Evolutionary conservation across 495 filamentous ascomycete genomes (phyloP), one percentile per base, ranked within the genome.

Genomic region (Aspergillus incahuasiensis): DNA sequence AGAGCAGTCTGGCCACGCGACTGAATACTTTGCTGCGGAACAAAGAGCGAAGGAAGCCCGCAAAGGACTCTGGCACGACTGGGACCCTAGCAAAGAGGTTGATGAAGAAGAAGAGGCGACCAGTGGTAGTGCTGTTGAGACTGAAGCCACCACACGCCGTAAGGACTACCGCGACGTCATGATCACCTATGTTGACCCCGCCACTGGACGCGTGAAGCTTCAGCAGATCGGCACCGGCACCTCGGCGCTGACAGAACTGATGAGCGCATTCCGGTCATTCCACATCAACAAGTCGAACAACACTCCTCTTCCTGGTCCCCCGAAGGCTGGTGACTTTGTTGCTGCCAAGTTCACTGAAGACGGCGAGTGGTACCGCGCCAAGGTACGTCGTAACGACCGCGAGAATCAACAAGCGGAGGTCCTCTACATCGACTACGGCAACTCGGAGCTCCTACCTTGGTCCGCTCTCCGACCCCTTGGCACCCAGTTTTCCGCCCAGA

Each of bases 361-460:
- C 64, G 79, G 83, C 57, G 82, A 91, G 61, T 97, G 94, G 91
- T 99, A 99, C 77, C 89, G 95, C 45, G 95, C 89, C 40, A 86
- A 85, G 57, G 80, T 99, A 43, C 86, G 91, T 32, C 86, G 92
- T 59, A 95, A 96, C 71, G 94, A 99, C 70, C 91, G 94, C 56
- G 81, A 89, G 34, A 85, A 85, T 59, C 87, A 95, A 76, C 83
- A 86, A 58, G 87, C 91, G 11, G 92, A 97, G 71, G 85, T 99
- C 5, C 69, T 92, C 13, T 99, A 96, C 74, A 83, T 97, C 58
- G 95, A 99, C 73, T 99, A 92, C 69, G 95, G 95, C 56, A 97
- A 99, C 79, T 85, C 83, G 19, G 95, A 97, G 74, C 82, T 82
- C 63, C 74, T 92, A 34, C 85, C 91, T 3, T 97, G 91, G 90